Base-by-base conservation (phyloP, 768 basidiomycete species). In the Lactifluus piperatus region DNA sequence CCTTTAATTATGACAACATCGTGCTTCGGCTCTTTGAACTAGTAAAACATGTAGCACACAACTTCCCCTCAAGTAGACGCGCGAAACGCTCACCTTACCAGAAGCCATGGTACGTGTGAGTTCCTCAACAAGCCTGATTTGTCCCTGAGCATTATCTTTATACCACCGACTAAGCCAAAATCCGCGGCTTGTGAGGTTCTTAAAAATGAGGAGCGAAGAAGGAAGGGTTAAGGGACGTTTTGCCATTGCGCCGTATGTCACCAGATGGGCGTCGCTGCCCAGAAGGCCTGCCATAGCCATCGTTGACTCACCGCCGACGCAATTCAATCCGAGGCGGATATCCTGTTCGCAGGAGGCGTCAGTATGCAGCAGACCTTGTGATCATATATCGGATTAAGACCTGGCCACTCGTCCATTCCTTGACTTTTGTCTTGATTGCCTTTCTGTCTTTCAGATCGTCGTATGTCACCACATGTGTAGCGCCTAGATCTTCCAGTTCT, bases 161-260 rank as follows among this genome's bases (percentile, higher is more conserved):
- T 86, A 86, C 88, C 88, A 90, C 30, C 78, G 76, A 52, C 75
- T 81, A 69, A 88, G 85, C 88, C 89, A 91, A 70, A 85, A 91
- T 5, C 89, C 91, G 51, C 81, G 85, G 24, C 78, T 77, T 0
- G 79, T 85, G 63, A 94, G 74, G 69, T 90, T 87, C 63, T 84
- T 90, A 77, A 94, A 94, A 60, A 94, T 91, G 71, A 90, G 85
- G 22, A 84, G 73, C 0, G 87, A 86, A 0, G 88, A 85, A 1
- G 92, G 87, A 22, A 94, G 69, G 1, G 82, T 79, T 18, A 94
- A 70, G 0, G 91, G 89, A 53, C 85, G 78, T 68, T 87, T 91
- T 1, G 91, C 87, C 91, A 94, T 94, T 5, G 88, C 91, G 29
- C 92, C 92, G 55, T 94, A 94, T 0, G 92, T 90, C 8, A 93